Percentiles rank a stretch among this genome's conserved stretches.
Conservation (phyloP, 2,329 filamentous ascomycete genomes). For the Aspergillus alliaceus region DNA sequence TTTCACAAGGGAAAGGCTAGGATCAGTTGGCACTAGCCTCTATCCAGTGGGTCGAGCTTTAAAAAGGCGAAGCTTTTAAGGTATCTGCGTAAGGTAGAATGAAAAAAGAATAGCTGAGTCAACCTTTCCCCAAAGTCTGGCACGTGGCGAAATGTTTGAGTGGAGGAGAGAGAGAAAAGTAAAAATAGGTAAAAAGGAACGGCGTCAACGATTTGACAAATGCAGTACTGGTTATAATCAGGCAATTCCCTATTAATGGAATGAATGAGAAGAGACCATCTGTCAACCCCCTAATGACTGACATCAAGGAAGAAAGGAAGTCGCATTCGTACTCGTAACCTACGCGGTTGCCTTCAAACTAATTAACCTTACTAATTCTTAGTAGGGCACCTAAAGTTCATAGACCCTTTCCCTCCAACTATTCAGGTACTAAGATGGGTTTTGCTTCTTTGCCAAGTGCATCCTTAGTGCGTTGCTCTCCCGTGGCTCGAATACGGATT, state of each 20-base stretch:
- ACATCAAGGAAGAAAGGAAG: neutral
- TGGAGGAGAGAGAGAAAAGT: neutral
- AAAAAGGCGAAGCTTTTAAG: neutral
- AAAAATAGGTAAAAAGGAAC: neutral
- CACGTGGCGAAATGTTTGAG: constrained; percentile 12
- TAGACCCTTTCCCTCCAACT: neutral
- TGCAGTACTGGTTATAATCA: neutral
- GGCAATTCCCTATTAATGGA: neutral
- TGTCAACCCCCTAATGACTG: neutral
- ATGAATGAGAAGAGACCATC: neutral
- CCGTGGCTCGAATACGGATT: neutral
- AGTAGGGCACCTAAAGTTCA: neutral
- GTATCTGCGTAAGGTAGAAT: constrained; percentile 1
- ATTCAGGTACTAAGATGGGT: neutral
- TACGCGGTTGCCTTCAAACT: neutral
- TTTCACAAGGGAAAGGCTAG: constrained; percentile 16
- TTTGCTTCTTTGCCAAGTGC: neutral
- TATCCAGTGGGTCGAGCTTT: constrained; percentile 5
- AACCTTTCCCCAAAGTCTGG: constrained; percentile 8
- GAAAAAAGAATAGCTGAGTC: constrained; percentile 9
- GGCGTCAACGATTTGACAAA: neutral
- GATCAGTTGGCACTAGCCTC: constrained; percentile 9
- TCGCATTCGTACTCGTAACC: neutral
- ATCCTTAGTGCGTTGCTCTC: neutral
- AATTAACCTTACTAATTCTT: neutral